Percentiles rank a stretch among this genome's conserved stretches.
Evolutionary conservation across 176 grass and related monocot genomes (phyloP).

Genomic region (Eremochloa ophiuroides): DNA sequence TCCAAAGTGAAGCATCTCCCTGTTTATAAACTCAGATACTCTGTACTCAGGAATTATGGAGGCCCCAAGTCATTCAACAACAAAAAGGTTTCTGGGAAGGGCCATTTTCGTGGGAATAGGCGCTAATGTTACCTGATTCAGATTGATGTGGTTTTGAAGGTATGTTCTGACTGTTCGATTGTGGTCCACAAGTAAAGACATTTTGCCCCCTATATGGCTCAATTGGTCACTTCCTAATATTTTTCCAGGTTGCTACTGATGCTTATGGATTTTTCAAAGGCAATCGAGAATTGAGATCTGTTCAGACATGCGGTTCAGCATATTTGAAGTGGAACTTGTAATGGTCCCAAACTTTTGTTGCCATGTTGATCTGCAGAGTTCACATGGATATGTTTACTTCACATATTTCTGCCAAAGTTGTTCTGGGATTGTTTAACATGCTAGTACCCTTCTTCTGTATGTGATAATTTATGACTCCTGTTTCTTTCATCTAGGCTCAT

Average conservation of each 20-base stretch:
- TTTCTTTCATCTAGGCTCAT: background rate
- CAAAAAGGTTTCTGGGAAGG: constrained; percentile 42
- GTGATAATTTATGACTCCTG: constrained; percentile 4
- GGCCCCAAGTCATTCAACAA: constrained; percentile 33
- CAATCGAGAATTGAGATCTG: constrained; percentile 25
- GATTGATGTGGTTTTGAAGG: constrained; percentile 23
- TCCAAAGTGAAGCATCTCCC: background rate
- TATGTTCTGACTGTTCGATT: constrained; percentile 14
- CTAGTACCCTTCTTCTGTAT: constrained; percentile 16
- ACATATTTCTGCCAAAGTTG: background rate
- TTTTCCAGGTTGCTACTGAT: constrained; percentile 45
- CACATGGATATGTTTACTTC: constrained; percentile 6
- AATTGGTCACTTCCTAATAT: constrained; percentile 18
- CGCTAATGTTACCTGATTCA: constrained; percentile 29
- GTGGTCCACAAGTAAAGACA: constrained; percentile 6
- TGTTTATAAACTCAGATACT: constrained; percentile 18
- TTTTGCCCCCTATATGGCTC: background rate
- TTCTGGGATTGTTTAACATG: constrained; percentile 34
- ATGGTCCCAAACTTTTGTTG: constrained; percentile 36
- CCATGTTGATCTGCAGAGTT: constrained; percentile 27
- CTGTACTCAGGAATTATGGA: constrained; percentile 37
- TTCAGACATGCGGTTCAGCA: constrained; percentile 30
- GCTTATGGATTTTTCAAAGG: constrained; percentile 30
- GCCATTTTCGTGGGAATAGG: constrained; percentile 48
- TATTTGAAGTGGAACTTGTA: constrained; percentile 36